Base-by-base conservation (phyloP, 2,329 filamentous ascomycete genomes). In the Ustulina deusta region DNA sequence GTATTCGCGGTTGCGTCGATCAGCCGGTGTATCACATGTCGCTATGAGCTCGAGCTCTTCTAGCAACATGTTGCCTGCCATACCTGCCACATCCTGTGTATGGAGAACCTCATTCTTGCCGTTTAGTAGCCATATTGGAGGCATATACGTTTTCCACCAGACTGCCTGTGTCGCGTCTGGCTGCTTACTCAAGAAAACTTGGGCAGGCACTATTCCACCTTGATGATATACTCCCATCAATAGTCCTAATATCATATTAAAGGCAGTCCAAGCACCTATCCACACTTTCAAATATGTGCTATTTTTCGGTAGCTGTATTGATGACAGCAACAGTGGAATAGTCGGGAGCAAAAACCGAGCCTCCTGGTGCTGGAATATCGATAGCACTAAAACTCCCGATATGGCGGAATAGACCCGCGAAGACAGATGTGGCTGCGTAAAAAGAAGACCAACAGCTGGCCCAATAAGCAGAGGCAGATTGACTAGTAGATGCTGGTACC, bases 71-170 rank as follows among this genome's bases (percentile, higher is more conserved):
- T 86, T 83, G 6, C 89, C 89, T 44, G 86, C 83, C 80, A 92
- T 86, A 3, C 91, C 90, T 89, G 93, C 94, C 22, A 94, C 82
- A 74, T 94, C 92, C 66, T 85, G 84, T 1, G 92, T 94, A 34
- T 81, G 84, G n/a, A 94, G 80, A 10, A 91, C 85, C 72, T 90
- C 86, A 71, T 92, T 93, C 78, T 91, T 92, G 61, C 91, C 90
- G 71, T 93, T 91, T 6, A 94, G 83, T 22, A 95, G 84, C 91
- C 92, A 95, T 40, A 91, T 90, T 0, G 92, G 92, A 20, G 92
- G 92, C 77, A 90, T 92, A 77, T 94, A 94, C 0, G 92, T 94
- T 78, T 94, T 94, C 92, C 92, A 95, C 92, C 92, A 95, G 58
- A 92, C 84, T 3, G 90, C 90, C 38, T 90, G 85, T 1, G 89